Base-by-base conservation (phyloP, 2,329 filamentous ascomycete genomes). In the Colletotrichum viniferum region DNA sequence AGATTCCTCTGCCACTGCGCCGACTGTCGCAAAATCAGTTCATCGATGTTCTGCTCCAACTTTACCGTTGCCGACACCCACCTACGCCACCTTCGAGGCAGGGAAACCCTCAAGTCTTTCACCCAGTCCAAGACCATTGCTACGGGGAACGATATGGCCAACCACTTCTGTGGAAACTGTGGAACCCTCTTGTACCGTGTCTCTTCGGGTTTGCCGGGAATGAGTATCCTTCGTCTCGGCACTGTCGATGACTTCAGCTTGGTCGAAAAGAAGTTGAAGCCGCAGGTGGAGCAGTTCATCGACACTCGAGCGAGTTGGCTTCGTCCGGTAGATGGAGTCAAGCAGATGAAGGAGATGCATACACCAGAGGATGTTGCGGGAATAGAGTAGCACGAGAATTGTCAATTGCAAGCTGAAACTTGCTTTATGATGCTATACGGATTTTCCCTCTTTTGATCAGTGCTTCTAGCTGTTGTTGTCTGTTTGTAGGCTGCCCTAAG, bases 21-120 rank as follows among this genome's bases (percentile, higher is more conserved):
- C 38, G 91, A 93, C 82, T 93, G 90, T 82, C 90, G 85, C 79
- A 93, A 93, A 78, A 85, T 93, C 75, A 92, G 90, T 0, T 90
- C 90, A 0, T 91, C 90, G 1, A 91, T 92, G 88, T 92, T 91
- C 82, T 88, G 90, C 4, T 88, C 89, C 69, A 92, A 91, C 82
- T 91, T 93, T 79, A 85, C 85, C 73, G 81, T 92, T 55, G 76
- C 79, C 13, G 85, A 90, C 79, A 78, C 80, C 1, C 73, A 87
- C 72, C 77, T 92, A 0, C 85, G 80, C 62, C 87, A 91, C 77
- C 12, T 89, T 0, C 88, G 90, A 14, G 91, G 91, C 10, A 81
- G 83, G 5, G 87, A 90, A 1, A 88, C 86, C 32, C 84, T 92
- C 14, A 89, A 81, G 21, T 77, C 79, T 1, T 92, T 83, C 73